Evolutionary conservation across 2,329 filamentous ascomycete species (phyloP).

Genomic region (Incumbomyces delicatus): DNA sequence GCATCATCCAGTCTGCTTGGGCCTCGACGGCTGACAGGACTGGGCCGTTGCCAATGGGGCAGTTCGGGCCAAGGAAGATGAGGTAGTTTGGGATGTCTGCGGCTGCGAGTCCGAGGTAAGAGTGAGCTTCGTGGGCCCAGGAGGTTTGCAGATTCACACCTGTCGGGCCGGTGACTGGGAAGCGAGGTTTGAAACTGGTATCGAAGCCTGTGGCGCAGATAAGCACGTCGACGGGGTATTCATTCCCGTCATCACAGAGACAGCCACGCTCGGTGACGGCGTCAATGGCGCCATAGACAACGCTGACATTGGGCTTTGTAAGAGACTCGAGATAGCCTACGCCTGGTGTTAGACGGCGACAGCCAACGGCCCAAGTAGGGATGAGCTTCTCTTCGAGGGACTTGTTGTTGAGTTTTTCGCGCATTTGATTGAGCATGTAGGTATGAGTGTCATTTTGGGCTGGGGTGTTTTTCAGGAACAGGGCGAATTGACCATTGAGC

Average conservation of each 20-base stretch:
- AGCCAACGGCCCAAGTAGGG: conserved; percentile 29
- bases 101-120: conserved; percentile 26
- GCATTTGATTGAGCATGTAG: conserved; percentile 17
- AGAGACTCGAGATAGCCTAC: conserved; percentile 44
- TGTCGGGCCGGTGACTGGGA: conserved; percentile 20
- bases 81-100: conserved; percentile 27
- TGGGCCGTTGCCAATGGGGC: conserved; percentile 23
- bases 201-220: conserved; percentile 32
- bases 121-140: conserved; percentile 25
- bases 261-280: conserved; percentile 21
- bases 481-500: conserved; percentile 13
- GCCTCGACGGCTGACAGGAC: conserved; percentile 19
- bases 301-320: conserved; percentile 28
- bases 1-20: conserved; percentile 23
- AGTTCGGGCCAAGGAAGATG: conserved; percentile 25
- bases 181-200: conserved; percentile 27
- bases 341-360: conserved; percentile 41
- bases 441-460: conserved; percentile 11
- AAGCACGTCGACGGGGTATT: conserved; percentile 27
- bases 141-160: conserved; percentile 11
- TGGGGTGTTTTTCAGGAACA: conserved; percentile 11
- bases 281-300: conserved; percentile 35
- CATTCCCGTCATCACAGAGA: conserved; percentile 24
- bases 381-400: conserved; percentile 18
- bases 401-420: conserved; percentile 14